Evolutionary conservation across 495 filamentous ascomycete species (phyloP).

Genomic region (Daldinia vernicosa): DNA sequence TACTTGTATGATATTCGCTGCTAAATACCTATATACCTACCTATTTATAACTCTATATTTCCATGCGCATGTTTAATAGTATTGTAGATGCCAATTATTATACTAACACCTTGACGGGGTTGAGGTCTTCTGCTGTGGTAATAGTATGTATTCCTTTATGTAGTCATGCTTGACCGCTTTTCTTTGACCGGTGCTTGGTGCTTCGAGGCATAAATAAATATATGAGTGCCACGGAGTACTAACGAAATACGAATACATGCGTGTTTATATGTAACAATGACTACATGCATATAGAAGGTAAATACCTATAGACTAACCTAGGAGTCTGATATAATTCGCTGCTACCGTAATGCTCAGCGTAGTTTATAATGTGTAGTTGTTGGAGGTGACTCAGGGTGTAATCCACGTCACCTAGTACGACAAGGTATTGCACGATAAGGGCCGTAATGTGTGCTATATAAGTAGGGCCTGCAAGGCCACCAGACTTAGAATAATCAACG

Average conservation of each 20-base stretch:
- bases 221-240: not conserved
- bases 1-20: not conserved
- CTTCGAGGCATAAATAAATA: not conserved
- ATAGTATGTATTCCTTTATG: not conserved
- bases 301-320: too few relatives aligned
- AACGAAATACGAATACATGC: not conserved
- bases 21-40: not conserved
- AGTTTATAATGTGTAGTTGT: too few relatives aligned
- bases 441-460: too few relatives aligned
- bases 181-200: not conserved
- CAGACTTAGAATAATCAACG: too few relatives aligned
- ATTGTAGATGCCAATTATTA: conserved; percentile 18
- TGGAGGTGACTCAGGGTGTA: too few relatives aligned
- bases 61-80: not conserved
- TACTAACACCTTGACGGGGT: not conserved
- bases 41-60: conserved; percentile 13
- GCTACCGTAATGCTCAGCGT: not conserved
- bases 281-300: too few relatives aligned
- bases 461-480: too few relatives aligned
- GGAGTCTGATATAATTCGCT: too few relatives aligned
- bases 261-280: too few relatives aligned
- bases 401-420: too few relatives aligned
- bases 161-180: not conserved
- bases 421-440: too few relatives aligned
- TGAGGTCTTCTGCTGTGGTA: conserved; percentile 1